Base-by-base conservation (phyloP, 371 early-diverging fungal genomes). In the Lichtheimia ramosa region DNA sequence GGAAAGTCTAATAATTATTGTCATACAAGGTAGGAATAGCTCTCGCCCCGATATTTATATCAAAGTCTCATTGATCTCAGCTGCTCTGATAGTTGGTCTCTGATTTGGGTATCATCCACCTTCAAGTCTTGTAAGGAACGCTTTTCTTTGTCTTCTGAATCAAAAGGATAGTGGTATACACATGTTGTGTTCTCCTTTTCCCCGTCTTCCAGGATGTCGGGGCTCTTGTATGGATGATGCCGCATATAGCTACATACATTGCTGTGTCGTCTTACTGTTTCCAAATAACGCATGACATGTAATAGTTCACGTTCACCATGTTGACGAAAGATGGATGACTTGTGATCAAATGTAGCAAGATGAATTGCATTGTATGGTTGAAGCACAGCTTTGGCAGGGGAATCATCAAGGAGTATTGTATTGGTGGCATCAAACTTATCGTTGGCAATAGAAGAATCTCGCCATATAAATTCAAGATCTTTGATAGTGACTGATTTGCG, bases 401-500 rank as follows among this genome's bases (percentile, higher is more conserved):
- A 87, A 70, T 91, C 92, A 50, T 91, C 92, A 8, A 91, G 61
- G 23, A 91, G 54, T 2, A 91, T 68, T 0, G 86, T 91, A 56
- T 89, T 90, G 4, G 83, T 82, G 21, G 83, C 75, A 62, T 85
- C 76, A 64, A 76, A 91, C 10, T 65, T 64, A 3, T 27, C 54
- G 3, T 70, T 65, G 12, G 23, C 51, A 16, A 69, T 62, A 15
- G 64, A 34, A 1, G 65, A 54, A 24, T 28, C n/a, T 7, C 21
- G 18, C 82, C 87, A 87, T 1, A 87, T 75, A 20, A 65, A 61
- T 16, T 79, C 72, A 25, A 91, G 68, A 52, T 91, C 85, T 61
- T 91, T 91, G 46, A 90, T 71, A 0, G 89, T 84, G 5, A 69
- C 34, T 2, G 74, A 62, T 56, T 90, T 91, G 6, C 58, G 57